Base-by-base conservation (phyloP, 1,139 yeast species). In the Blastobotrys capitulatus region DNA sequence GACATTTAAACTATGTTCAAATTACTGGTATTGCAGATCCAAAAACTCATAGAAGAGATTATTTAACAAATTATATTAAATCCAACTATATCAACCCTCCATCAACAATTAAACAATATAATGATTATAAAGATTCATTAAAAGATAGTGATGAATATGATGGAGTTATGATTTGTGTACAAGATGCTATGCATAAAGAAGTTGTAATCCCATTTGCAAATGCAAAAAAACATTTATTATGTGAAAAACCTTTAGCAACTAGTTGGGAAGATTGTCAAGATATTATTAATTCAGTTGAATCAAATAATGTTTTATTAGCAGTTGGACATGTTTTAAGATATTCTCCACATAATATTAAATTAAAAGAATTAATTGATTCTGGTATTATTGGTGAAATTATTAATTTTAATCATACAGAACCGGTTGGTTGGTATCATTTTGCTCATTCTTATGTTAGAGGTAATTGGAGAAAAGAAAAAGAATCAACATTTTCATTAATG, bases 371-470 rank as follows among this genome's bases (percentile, higher is more conserved):
- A 19, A 46, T 61, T 15, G 64, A 60, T 38, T 46, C 49, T 6
- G 59, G 60, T 6, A 52, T 48, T 2, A 51, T 61, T 38, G 65
- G 65, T 6, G 57, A 59, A 9, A 57, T 61, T 39, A 49, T 61
- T 39, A 57, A 57, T 49, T 52, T 61, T 39, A 60, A 61, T 40
- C 65, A 61, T 47, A 61, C 65, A 1, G 65, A 61, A 52, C 65
- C 65, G 1, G 65, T 61, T 2, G 65, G 65, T 2, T 60, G 60
- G 59, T 59, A 52, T 49, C 65, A 61, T 45, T 61, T 60, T 53
- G 64, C 65, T 1, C 65, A 61, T 46, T 61, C 65, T 12, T 61
- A 59, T 50, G 65, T 61, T n/a, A 59, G 65, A 13, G 65, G 65
- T 15, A 59, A 61, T 47, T 61, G 65, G 65, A 50, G 60, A 18